phyloP scores from a whole-genome alignment of 2,329 filamentous ascomycete genomes.

The Aspergillus awamori region DNA sequence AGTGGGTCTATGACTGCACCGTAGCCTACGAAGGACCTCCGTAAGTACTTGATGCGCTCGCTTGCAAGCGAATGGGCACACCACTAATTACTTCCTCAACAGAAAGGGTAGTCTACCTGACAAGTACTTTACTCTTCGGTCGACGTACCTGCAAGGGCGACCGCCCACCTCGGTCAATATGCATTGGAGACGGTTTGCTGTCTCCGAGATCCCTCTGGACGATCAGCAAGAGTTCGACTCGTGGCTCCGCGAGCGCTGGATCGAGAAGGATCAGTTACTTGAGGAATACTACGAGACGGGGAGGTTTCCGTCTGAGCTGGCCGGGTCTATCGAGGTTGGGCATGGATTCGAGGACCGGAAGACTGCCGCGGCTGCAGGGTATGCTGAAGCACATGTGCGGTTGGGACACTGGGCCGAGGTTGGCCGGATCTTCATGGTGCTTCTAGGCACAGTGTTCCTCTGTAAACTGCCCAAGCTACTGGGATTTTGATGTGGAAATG shows the following conservation, averaged over 20 bases:
- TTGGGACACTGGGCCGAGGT: constrained; percentile 49
- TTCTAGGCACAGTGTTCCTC: constrained; percentile 39
- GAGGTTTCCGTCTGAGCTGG: constrained; percentile 73
- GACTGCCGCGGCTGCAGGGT: constrained; percentile 40
- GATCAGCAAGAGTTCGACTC: constrained; percentile 73
- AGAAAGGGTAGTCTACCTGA: constrained; percentile 85
- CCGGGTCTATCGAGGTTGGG: constrained; percentile 52
- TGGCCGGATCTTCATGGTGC: constrained; percentile 47
- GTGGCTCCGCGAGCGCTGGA: constrained; percentile 87
- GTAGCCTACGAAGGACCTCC: constrained; percentile 93
- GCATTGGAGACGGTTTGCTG: constrained; percentile 85
- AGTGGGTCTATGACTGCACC: constrained; percentile 75
- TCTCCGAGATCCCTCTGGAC: constrained; percentile 79
- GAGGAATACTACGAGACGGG: constrained; percentile 79
- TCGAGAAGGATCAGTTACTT: constrained; percentile 86
- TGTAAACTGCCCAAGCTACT: constrained; percentile 33
- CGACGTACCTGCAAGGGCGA: constrained; percentile 85
- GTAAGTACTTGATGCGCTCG: constrained; percentile 58
- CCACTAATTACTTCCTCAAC: constrained; percentile 13
- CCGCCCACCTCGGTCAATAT: constrained; percentile 96
- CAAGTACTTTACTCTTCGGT: constrained; percentile 81
- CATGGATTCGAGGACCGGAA: constrained; percentile 39
- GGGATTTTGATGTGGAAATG: constrained; percentile 20
- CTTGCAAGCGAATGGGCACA: not conserved
- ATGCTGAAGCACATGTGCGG: constrained; percentile 48